A percentile compares a stretch with the other conserved stretches of the same genome.
phyloP scores from a whole-genome alignment of 805 yeast genomes.

The Cyberlindnera mycetangii region DNA sequence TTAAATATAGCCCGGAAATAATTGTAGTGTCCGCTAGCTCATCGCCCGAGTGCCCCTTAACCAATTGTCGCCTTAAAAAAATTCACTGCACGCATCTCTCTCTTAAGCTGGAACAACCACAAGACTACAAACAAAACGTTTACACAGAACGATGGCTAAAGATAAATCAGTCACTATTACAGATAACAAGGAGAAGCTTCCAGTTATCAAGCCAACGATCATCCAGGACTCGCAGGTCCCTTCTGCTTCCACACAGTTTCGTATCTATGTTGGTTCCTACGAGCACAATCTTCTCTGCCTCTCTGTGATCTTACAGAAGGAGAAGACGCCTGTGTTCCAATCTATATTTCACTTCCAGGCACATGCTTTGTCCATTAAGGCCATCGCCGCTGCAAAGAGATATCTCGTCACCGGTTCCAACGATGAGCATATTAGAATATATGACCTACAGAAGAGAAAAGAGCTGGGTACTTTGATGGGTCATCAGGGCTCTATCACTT shows the following conservation, averaged over 20 bases:
- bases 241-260: conserved; percentile 41
- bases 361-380: conserved; percentile 82
- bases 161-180: conserved; percentile 13
- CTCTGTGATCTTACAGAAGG: conserved; percentile 60
- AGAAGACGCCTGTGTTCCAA: conserved; percentile 64
- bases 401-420: conserved; percentile 92
- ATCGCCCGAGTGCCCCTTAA: neutral
- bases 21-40: neutral
- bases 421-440: conserved; percentile 92
- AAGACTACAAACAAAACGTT: neutral
- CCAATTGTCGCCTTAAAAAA: neutral
- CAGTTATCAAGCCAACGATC: conserved; percentile 26
- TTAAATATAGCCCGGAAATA: neutral
- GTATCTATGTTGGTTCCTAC: conserved; percentile 92
- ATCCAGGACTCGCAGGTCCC: conserved; percentile 16
- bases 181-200: conserved; percentile 8
- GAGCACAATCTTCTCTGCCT: conserved; percentile 90
- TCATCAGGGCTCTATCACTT: conserved; percentile 86
- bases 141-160: conserved; percentile 9
- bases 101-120: neutral
- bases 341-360: conserved; percentile 97
- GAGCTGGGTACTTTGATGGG: conserved; percentile 88
- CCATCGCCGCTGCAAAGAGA: conserved; percentile 78
- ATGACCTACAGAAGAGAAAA: conserved; percentile 89
- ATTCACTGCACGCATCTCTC: conserved; percentile 4